A percentile compares a stretch with the other conserved stretches of the same genome.
These are phyloP conservation scores for Lagenidium giganteum DNA, from an alignment of 352 stramenopile genomes.

Conservation along the genomic window DNA sequence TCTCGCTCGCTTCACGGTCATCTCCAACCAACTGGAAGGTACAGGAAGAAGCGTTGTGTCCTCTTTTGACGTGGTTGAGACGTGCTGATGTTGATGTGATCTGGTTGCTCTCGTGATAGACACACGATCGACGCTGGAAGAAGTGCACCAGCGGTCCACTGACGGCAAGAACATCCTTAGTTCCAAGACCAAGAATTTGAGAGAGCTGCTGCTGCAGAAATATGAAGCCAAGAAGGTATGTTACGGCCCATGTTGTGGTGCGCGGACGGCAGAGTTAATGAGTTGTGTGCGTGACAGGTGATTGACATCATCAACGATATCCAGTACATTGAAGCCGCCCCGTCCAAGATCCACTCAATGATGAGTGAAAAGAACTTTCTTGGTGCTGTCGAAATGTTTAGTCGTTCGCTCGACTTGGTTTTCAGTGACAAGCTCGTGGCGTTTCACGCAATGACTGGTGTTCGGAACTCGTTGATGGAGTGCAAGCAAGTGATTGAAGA, in stretches of 20 bases:
- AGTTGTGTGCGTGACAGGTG: slow-evolving; percentile 26
- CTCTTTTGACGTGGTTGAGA: background rate
- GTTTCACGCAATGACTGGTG: slow-evolving; percentile 69
- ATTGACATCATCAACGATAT: slow-evolving; percentile 84
- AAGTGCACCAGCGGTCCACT: slow-evolving; percentile 59
- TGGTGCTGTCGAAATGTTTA: slow-evolving; percentile 68
- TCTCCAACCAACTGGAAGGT: slow-evolving; percentile 79
- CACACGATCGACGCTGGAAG: slow-evolving; percentile 59
- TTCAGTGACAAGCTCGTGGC: slow-evolving; percentile 76
- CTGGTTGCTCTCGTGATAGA: slow-evolving; percentile 20
- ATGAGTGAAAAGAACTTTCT: slow-evolving; percentile 52
- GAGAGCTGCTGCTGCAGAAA: slow-evolving; percentile 73
- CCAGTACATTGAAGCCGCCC: slow-evolving; percentile 71
- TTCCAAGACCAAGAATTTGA: slow-evolving; percentile 82
- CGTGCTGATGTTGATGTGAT: background rate
- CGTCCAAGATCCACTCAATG: slow-evolving; percentile 52
- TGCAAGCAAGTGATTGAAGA: slow-evolving; percentile 84
- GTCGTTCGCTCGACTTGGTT: slow-evolving; percentile 66
- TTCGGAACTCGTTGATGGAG: slow-evolving; percentile 79
- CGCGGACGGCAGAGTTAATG: background rate
- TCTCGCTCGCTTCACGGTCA: slow-evolving; percentile 69
- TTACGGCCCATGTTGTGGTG: background rate
- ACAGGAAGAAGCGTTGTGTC: background rate
- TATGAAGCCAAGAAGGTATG: slow-evolving; percentile 74
- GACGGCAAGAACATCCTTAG: slow-evolving; percentile 78